These are phyloP conservation scores for Colletotrichum chlorophyti DNA, from an alignment of 2,329 filamentous ascomycete species.

Conservation along the genomic window DNA sequence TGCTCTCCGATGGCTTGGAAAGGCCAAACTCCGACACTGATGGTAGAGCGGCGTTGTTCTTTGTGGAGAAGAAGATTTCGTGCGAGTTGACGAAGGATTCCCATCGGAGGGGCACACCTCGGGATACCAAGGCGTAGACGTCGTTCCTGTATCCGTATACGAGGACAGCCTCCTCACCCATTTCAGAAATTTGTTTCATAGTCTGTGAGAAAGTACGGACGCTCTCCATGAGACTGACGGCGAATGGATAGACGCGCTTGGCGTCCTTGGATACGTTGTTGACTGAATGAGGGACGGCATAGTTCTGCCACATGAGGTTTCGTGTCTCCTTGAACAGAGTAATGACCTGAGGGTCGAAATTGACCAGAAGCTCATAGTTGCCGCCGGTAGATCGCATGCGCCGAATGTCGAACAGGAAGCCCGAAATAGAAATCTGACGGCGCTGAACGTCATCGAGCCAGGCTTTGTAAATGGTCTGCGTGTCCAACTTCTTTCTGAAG, in stretches of 20 bases:
- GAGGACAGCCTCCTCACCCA: constrained; percentile 87
- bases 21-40: constrained; percentile 48
- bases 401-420: constrained; percentile 87
- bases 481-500: constrained; percentile 96
- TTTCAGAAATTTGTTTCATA: constrained; percentile 79
- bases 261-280: constrained; percentile 97
- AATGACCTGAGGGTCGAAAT: constrained; percentile 97
- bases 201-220: constrained; percentile 94
- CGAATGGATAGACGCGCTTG: constrained; percentile 97
- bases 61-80: constrained; percentile 75
- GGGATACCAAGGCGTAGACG: constrained; percentile 81
- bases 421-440: constrained; percentile 89
- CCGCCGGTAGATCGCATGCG: constrained; percentile 92
- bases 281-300: constrained; percentile 90
- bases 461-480: constrained; percentile 90
- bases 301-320: constrained; percentile 94
- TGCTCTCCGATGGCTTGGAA: constrained; percentile 75
- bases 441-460: constrained; percentile 92
- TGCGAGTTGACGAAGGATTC: constrained; percentile 98
- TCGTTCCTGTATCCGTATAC: constrained; percentile 93
- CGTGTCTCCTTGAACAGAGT: constrained; percentile 98
- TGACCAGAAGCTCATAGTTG: constrained; percentile 85
- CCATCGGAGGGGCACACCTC: constrained; percentile 91
- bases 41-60: constrained; percentile 45
- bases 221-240: constrained; percentile 98